A percentile compares a stretch with the other conserved stretches of the same genome.
phyloP scores from a whole-genome alignment of 495 filamentous ascomycete species.

The Penicillium manginii region DNA sequence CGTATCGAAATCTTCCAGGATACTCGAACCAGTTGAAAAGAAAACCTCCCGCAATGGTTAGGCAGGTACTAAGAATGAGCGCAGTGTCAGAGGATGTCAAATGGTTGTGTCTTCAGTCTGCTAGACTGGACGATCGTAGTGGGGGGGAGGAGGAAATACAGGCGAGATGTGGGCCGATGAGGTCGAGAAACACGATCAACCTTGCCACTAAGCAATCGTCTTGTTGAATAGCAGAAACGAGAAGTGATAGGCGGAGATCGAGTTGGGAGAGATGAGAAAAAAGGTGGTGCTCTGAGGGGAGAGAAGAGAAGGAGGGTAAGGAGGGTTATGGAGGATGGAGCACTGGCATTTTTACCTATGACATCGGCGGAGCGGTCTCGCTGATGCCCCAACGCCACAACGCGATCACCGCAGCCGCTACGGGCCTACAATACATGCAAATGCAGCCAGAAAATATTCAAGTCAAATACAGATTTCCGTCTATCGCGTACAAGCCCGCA shows the following conservation, averaged over 20 bases:
- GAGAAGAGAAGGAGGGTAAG: conserved; percentile 12
- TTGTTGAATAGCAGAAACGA: neutral
- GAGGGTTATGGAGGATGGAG: conserved; percentile 18
- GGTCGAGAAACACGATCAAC: conserved; percentile 14
- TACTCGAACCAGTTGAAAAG: conserved; percentile 7
- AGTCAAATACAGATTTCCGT: conserved; percentile 34
- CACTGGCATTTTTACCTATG: conserved; percentile 24
- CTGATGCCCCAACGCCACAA: conserved; percentile 31
- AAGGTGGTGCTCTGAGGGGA: neutral
- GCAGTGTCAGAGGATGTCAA: neutral
- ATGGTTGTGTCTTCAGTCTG: neutral
- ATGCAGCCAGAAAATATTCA: conserved; percentile 7
- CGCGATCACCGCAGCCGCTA: conserved; percentile 10
- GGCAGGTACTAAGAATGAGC: neutral
- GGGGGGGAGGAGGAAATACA: conserved; percentile 21
- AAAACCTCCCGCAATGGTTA: neutral
- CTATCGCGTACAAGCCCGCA: conserved; percentile 46
- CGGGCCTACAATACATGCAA: conserved; percentile 12
- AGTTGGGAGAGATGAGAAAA: neutral
- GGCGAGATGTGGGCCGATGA: conserved; percentile 29
- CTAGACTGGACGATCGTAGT: conserved; percentile 26
- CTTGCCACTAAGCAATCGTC: conserved; percentile 15
- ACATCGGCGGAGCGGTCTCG: conserved; percentile 40
- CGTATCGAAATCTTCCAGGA: conserved; percentile 8
- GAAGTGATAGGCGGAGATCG: neutral